Evolutionary conservation across 1,284 basidiomycete species (phyloP), one percentile per base, ranked within the genome.

Genomic region (Acaromyces ingoldii): DNA sequence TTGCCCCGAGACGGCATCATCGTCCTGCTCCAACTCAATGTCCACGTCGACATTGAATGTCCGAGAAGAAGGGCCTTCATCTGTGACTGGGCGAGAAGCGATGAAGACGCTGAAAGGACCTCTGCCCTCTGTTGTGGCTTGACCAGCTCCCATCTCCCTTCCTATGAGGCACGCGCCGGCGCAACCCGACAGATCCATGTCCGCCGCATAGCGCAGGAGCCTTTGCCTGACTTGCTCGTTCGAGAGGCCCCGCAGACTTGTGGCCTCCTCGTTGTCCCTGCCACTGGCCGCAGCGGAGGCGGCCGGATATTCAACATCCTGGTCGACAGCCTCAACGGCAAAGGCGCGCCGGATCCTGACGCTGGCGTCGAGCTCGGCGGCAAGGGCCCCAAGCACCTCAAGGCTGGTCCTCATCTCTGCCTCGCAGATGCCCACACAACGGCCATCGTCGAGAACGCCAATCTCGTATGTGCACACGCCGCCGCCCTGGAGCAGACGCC

Each of bases 361-460:
- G 24, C 43, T 26, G 5, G 70, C 64, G 3, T 63, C 64, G 7
- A 74, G 60, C 25, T 65, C 57, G 13, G 54, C 47, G 0, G 67
- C 69, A 62, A 74, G 71, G 33, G 64, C 49, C 7, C 56, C 59
- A 11, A 74, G 55, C 6, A 67, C 57, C 37, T 62, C 49, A 34
- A 74, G 55, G 26, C 63, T 68, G 31, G 67, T 60, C 31, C 62
- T 60, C 67, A 74, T 70, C 34, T 69, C 63, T 25, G 58, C 53
- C 0, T 51, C 37, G 22, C 64, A 58, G 29, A 73, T 60, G 1
- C 72, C 72, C 22, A 69, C 62, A 7, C 70, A 50, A 1, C 68
- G 65, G 13, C 73, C 73, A 34, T 75, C 72, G 55, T 75, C 73
- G 6, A 74, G 55, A 1, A 74, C 68, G 43, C 73, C 73, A 30